A percentile compares a stretch with the other conserved stretches of the same genome.
Conservation (phyloP, 768 basidiomycete genomes). For the Hypholoma sublateritium region DNA sequence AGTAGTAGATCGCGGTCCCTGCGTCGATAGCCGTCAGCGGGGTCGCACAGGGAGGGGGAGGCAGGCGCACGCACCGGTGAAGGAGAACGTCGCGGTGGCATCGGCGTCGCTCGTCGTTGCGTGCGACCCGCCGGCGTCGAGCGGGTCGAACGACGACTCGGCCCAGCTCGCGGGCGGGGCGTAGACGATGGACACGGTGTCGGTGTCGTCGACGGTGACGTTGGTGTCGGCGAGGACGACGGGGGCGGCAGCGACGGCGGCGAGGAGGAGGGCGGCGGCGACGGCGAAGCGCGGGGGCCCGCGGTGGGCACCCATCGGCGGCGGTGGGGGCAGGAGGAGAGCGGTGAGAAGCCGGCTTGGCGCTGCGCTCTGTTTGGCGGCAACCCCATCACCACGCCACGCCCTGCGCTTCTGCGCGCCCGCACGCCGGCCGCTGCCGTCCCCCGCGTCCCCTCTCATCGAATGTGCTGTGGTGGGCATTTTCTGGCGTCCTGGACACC, state of each 20-base stretch:
- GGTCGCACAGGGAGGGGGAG: background rate
- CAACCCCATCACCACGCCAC: background rate
- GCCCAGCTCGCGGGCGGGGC: slow-evolving; percentile 18
- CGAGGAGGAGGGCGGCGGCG: background rate
- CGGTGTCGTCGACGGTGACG: slow-evolving; percentile 21
- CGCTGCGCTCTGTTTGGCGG: background rate
- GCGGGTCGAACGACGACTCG: slow-evolving; percentile 10
- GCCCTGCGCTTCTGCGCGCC: background rate
- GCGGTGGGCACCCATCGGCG: background rate
- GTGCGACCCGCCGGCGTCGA: slow-evolving; percentile 18
- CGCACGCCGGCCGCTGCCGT: background rate
- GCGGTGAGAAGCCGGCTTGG: background rate
- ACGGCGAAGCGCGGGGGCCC: background rate
- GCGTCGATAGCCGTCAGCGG: background rate
- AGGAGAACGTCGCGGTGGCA: slow-evolving; percentile 21
- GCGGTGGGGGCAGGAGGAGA: background rate
- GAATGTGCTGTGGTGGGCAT: background rate
- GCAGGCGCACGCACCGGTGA: slow-evolving; percentile 18
- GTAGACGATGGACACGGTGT: slow-evolving; percentile 15
- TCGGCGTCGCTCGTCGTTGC: slow-evolving; percentile 14
- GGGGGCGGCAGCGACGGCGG: background rate
- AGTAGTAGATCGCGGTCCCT: slow-evolving; percentile 25
- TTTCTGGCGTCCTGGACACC: no score
- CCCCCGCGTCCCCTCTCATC: background rate
- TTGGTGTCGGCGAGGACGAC: slow-evolving; percentile 7